Base-by-base conservation (phyloP, 2,329 filamentous ascomycete species). In the Apiospora aurea region DNA sequence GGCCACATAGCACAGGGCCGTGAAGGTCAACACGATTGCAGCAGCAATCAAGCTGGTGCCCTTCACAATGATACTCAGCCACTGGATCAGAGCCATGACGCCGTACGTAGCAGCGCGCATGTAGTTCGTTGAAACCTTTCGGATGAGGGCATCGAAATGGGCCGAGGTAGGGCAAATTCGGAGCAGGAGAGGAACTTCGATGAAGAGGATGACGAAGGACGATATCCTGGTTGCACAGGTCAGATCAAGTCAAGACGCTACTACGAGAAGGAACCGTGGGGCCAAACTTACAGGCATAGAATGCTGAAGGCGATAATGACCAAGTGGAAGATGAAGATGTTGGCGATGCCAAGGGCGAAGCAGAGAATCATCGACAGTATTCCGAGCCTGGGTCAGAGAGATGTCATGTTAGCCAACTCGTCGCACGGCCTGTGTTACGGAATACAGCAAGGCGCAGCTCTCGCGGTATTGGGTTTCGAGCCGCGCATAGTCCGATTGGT, bases 101-200 rank as follows among this genome's bases (percentile, higher is more conserved):
- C 85, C 84, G 84, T 99, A 99, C 80, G 97, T 92, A 72, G 87
- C 93, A 26, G 96, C 96, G 83, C 96, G 95, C 92, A 96, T 97
- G 86, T 95, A 98, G 87, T 98, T 98, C 73, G 95, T 97, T 75
- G 94, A 94, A 86, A 99, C 94, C 79, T 90, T 92, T 83, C 96
- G 95, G 83, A 99, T 96, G 81, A 95, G 92, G 76, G 85, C 86
- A 82, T 99, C 96, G 85, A 99, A 99, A 75, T 89, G 91, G 75
- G 92, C 84, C 18, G 96, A 98, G 7, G 96, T 99, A 72, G 96
- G 96, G 86, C 96, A 99, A 85, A 99, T 98, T 84, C 96, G 94
- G 74, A 99, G 92, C 72, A 99, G 93, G 73, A 98, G 92, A 41
- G 96, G 96, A 24, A 99, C 92, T 83, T 99, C 94, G 80, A 96